Percentiles rank a stretch among this genome's conserved stretches.
phyloP scores from a whole-genome alignment of 140 eudicot species.

The Bidens hawaiensis region DNA sequence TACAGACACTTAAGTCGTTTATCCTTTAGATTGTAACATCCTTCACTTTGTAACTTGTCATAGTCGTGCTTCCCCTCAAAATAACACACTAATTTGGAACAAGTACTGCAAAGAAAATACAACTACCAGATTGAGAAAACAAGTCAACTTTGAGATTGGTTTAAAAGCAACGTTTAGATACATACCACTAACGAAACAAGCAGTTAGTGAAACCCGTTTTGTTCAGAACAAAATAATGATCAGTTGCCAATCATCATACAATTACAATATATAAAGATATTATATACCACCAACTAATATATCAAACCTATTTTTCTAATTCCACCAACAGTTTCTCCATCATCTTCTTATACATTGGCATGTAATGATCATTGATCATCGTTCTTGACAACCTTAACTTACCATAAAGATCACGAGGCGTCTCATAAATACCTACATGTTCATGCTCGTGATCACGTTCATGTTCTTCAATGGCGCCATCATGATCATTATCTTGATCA shows the following conservation, averaged over 20 bases:
- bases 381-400: constrained; percentile 85
- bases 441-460: constrained; percentile 38
- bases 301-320: constrained; percentile 42
- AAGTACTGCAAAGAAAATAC: no score
- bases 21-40: no score
- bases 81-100: not conserved
- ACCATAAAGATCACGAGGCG: constrained; percentile 81
- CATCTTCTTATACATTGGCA: constrained; percentile 99
- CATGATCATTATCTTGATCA: constrained; percentile 24
- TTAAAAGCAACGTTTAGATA: not conserved
- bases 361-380: constrained; percentile 95
- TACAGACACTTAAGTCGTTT: no score
- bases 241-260: constrained; percentile 25
- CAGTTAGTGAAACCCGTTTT: constrained; percentile 23
- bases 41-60: no score
- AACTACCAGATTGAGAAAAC: no score
- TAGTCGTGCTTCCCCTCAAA: no score
- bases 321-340: constrained; percentile 77
- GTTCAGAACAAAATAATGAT: constrained; percentile 27
- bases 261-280: constrained; percentile 24
- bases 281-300: constrained; percentile 31
- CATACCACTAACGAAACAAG: constrained; percentile 7
- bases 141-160: not conserved
- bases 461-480: constrained; percentile 6
- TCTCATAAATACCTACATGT: constrained; percentile 68